phyloP scores from a whole-genome alignment of 1,284 basidiomycete species.

The Cystobasidiaceae sp. region DNA sequence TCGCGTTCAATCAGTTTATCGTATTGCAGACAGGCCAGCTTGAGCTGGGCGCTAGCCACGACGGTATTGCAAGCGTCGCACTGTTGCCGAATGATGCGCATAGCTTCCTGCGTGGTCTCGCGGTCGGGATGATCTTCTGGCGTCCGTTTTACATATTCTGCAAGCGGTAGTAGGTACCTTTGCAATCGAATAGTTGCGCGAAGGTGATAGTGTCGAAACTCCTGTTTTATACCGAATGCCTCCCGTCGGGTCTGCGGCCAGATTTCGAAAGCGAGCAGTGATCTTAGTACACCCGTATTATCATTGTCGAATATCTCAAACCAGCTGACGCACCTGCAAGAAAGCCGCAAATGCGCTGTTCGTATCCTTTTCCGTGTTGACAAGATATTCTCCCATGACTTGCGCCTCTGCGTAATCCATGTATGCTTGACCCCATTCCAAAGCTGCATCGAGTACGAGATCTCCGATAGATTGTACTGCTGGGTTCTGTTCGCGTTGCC shows the following conservation, averaged over 20 bases:
- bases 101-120: conserved; percentile 69
- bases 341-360: conserved; percentile 80
- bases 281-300: too few species aligned
- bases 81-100: conserved; percentile 76
- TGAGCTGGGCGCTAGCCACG: conserved; percentile 48
- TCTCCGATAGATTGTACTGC: conserved; percentile 83
- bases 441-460: conserved; percentile 78
- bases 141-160: conserved; percentile 67
- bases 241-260: conserved; percentile 26
- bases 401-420: conserved; percentile 78
- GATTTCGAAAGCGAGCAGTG: too few species aligned
- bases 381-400: conserved; percentile 73
- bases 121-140: conserved; percentile 69
- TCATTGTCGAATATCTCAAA: too few species aligned
- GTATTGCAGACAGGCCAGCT: conserved; percentile 18
- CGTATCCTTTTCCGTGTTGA: conserved; percentile 75
- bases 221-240: conserved; percentile 52
- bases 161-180: conserved; percentile 80
- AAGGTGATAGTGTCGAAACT: conserved; percentile 82
- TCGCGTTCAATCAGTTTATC: conserved; percentile 21
- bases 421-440: conserved; percentile 81
- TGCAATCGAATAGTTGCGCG: conserved; percentile 81
- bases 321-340: conserved; percentile 66
- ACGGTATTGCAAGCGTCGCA: conserved; percentile 62
- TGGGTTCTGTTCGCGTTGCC: conserved; percentile 79